Conservation (phyloP, 192 early-diverging fungal genomes). For the Borealophlyctis nickersoniae region DNA sequence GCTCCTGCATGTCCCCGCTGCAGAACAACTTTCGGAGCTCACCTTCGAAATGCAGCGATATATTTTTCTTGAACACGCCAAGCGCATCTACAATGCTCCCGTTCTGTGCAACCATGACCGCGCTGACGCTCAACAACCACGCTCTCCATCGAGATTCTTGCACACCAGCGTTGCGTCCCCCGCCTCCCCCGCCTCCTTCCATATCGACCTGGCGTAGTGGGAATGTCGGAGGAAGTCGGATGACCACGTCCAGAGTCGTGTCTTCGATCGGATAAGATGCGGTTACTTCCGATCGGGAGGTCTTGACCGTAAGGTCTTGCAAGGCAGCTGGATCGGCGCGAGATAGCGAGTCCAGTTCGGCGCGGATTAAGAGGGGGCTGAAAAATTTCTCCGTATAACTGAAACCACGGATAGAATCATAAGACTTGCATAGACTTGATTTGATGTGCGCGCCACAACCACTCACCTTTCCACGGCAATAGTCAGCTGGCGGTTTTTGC, state of each 20-base stretch:
- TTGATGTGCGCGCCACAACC: neutral
- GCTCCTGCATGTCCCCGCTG: too few species aligned
- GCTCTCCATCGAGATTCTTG: slow-evolving; percentile 61
- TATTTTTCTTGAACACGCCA: slow-evolving; percentile 76
- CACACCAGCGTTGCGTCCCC: slow-evolving; percentile 61
- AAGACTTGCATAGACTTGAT: neutral
- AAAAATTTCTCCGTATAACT: slow-evolving; percentile 73
- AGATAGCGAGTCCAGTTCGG: slow-evolving; percentile 59
- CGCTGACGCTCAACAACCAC: slow-evolving; percentile 64
- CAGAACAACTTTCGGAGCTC: too few species aligned
- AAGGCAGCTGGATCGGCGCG: slow-evolving; percentile 42
- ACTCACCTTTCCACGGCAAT: slow-evolving; percentile 66
- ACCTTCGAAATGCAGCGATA: slow-evolving; percentile 91
- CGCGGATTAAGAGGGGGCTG: slow-evolving; percentile 55
- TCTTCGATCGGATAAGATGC: slow-evolving; percentile 78
- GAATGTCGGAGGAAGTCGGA: slow-evolving; percentile 65
- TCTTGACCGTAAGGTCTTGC: slow-evolving; percentile 65
- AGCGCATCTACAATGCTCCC: slow-evolving; percentile 77
- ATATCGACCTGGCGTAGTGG: slow-evolving; percentile 73
- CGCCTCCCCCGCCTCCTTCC: slow-evolving; percentile 44
- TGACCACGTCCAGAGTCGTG: slow-evolving; percentile 68
- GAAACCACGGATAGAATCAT: slow-evolving; percentile 5
- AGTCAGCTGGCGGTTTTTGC: slow-evolving; percentile 71
- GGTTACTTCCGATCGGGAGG: slow-evolving; percentile 66
- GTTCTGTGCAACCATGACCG: slow-evolving; percentile 68